Base-by-base conservation (phyloP, 345 rosid species). In the Carallia brachiata region DNA sequence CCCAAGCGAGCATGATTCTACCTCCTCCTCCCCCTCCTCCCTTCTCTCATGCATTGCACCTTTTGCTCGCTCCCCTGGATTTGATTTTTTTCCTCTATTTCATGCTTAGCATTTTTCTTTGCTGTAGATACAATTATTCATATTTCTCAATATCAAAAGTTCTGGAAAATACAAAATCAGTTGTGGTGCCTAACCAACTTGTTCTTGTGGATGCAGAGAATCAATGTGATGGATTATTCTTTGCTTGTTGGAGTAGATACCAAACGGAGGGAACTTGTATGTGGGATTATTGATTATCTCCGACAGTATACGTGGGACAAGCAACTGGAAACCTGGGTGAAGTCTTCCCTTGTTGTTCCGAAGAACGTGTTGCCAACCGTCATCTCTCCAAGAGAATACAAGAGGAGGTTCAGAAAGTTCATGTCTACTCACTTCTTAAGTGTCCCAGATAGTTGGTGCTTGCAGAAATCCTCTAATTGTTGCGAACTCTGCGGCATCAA, bases 281-380 rank as follows among this genome's bases (percentile, higher is more conserved):
- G 99, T 67, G 99, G 99, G 75, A 95, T 95, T 30, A 95, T 95
- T 4, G 99, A 95, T 78, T 95, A 90, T 57, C 93, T 95, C 6
- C 84, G 99, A 71, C 98, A 92, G 83, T 95, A 92, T 74, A 95
- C 99, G 15, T 95, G 90, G 97, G 99, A 95, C 84, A 95, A 95
- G 74, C 97, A 92, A 50, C 75, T 92, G 3, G 99, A 95, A 82
- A 92, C 99, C 8, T 95, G 97, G 99, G 99, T 89, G 48, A 95
- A 95, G 57, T 17, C 57, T 19, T 53, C 57, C 57, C 57, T 53
- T 32, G 92, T 87, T 58, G 91, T 89, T 30, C 96, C 99, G 2
- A 89, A 75, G 86, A 95, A 95, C 64, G 74, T 85, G 27, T 76
- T 75, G 73, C 99, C 99, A 0, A 95, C 99, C n/a, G 89, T 95